phyloP scores from a whole-genome alignment of 1,139 yeast species.

The Debaryomycetaceae sp. region DNA sequence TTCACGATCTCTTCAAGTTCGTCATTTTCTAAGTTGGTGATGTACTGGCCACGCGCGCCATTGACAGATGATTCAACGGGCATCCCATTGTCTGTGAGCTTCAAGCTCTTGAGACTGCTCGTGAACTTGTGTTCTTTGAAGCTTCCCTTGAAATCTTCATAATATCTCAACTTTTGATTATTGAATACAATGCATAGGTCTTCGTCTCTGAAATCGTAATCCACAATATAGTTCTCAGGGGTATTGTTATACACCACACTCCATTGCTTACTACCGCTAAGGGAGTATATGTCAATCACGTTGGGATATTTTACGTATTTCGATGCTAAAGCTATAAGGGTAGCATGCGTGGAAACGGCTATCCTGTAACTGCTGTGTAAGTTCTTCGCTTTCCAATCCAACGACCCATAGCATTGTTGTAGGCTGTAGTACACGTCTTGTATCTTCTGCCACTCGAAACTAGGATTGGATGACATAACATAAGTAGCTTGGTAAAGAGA shows the following conservation, averaged over 20 bases:
- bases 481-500: neutral
- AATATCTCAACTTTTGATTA: constrained; percentile 56
- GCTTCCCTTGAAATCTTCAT: constrained; percentile 66
- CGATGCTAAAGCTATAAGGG: constrained; percentile 37
- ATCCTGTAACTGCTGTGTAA: constrained; percentile 26
- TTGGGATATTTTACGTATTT: constrained; percentile 30
- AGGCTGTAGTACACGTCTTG: constrained; percentile 59
- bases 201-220: constrained; percentile 58
- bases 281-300: constrained; percentile 47
- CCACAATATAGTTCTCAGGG: constrained; percentile 52
- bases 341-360: constrained; percentile 26
- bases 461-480: constrained; percentile 35
- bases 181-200: constrained; percentile 59
- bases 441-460: constrained; percentile 60
- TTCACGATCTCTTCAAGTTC: constrained; percentile 27
- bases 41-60: constrained; percentile 8
- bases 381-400: constrained; percentile 35
- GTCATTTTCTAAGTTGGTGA: constrained; percentile 34
- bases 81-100: constrained; percentile 23
- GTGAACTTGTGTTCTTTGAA: constrained; percentile 48
- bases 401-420: constrained; percentile 38
- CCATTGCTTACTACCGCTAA: constrained; percentile 50
- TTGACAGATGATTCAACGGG: neutral
- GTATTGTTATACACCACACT: constrained; percentile 50
- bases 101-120: constrained; percentile 32